Evolutionary conservation across 371 early-diverging fungal genomes (phyloP), one percentile per base, ranked within the genome.

Genomic region (Lichtheimia ornata): DNA sequence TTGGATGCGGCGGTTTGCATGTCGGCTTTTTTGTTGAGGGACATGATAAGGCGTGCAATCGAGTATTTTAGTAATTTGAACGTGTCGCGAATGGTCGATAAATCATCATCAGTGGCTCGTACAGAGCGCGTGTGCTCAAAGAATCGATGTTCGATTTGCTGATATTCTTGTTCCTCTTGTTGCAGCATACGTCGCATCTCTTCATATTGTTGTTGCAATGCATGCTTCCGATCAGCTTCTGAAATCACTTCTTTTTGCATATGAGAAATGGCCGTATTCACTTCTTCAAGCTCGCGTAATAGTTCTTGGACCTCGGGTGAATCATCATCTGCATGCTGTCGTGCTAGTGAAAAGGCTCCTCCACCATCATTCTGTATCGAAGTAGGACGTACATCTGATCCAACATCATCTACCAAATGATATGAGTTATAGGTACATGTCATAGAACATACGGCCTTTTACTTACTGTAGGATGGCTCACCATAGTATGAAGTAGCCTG

Each of bases 41-140:
- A 80, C 78, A 82, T 77, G 58, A 83, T 69, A 44, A 86, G 52
- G n/a, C 79, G 75, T 15, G 83, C 76, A 57, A 86, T 79, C 0
- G 73, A 74, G 44, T 83, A 83, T 65, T 84, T 86, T 42, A 86
- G 66, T 11, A 81, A 62, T 20, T 82, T 83, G 58, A 86, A 76
- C 1, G 77, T 71, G 54, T 86, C 84, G 9, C 79, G 80, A 63
- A 86, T 86, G 25, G 86, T 86, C 2, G 83, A 82, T 22, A 84
- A 71, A 61, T 86, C 86, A 53, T 86, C 86, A 51, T 86, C 86
- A 0, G 86, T 86, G 15, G 86, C 83, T 17, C 84, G 81, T 49
- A 86, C 77, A 28, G 78, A 61, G 28, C 83, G 79, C 17, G 84
- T 82, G 18, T 84, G 83, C 62, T 82, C 80, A 60, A 86, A 79